A percentile compares a stretch with the other conserved stretches of the same genome.
phyloP scores from a whole-genome alignment of 2,329 filamentous ascomycete species.

The Xylaria arbuscula region DNA sequence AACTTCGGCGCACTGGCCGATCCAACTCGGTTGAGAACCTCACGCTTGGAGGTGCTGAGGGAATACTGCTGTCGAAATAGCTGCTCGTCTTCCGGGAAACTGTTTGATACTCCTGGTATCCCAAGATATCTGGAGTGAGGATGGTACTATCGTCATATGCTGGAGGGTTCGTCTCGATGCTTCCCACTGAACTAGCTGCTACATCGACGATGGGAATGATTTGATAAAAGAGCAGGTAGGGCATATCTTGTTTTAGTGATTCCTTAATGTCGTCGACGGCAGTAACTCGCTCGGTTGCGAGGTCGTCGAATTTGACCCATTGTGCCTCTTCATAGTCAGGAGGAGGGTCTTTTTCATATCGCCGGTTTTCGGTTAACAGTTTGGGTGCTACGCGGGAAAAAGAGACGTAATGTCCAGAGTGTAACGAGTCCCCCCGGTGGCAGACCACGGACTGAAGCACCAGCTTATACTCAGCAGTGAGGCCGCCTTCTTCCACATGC shows the following conservation, averaged over 20 bases:
- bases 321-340: conserved; percentile 76
- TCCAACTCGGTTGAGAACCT: conserved; percentile 68
- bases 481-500: conserved; percentile 70
- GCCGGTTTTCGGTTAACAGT: conserved; percentile 69
- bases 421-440: conserved; percentile 84
- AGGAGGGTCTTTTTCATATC: conserved; percentile 66
- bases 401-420: conserved; percentile 91
- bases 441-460: conserved; percentile 92
- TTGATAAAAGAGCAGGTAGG: conserved; percentile 95
- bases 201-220: conserved; percentile 87
- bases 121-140: conserved; percentile 49
- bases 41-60: conserved; percentile 58
- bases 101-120: conserved; percentile 46
- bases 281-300: conserved; percentile 75
- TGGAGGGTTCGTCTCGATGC: conserved; percentile 63
- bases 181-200: conserved; percentile 59
- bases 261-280: conserved; percentile 81
- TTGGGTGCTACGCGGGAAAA: conserved; percentile 80
- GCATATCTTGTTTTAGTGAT: conserved; percentile 85
- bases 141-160: conserved; percentile 67
- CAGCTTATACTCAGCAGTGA: conserved; percentile 92
- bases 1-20: conserved; percentile 59
- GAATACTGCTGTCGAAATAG: conserved; percentile 59
- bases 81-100: conserved; percentile 55
- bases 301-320: conserved; percentile 94